Percentiles rank a stretch among this genome's conserved stretches.
phyloP scores from a whole-genome alignment of 2,329 filamentous ascomycete genomes.

The Fusarium marasasianum region DNA sequence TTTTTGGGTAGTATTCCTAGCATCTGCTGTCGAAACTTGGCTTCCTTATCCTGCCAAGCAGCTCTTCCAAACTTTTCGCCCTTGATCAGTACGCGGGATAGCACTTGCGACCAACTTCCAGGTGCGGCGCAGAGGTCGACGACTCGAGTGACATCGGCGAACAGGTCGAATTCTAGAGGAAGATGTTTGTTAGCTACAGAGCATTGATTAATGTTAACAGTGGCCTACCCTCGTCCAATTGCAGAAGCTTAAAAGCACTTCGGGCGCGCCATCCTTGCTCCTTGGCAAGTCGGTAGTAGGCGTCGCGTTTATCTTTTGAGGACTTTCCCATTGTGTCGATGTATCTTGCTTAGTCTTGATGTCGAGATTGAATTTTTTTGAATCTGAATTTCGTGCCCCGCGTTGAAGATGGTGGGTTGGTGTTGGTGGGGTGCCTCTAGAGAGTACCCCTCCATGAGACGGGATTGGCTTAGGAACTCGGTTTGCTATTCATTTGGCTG shows the following conservation, averaged over 20 bases:
- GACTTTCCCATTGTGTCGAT: slow-evolving; percentile 82
- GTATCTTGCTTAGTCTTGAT: slow-evolving; percentile 1
- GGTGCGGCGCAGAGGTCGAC: slow-evolving; percentile 96
- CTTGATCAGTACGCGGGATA: slow-evolving; percentile 92
- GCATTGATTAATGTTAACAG: neutral
- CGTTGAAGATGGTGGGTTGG: slow-evolving; percentile 18
- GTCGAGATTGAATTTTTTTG: slow-evolving; percentile 28
- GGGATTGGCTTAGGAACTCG: slow-evolving; percentile 2
- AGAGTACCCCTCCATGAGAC: slow-evolving; percentile 13
- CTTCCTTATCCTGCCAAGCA: slow-evolving; percentile 87
- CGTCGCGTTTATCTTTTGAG: slow-evolving; percentile 98
- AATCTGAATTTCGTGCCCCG: slow-evolving; percentile 43
- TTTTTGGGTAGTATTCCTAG: slow-evolving; percentile 59
- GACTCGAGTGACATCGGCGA: slow-evolving; percentile 87
- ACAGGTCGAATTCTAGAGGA: slow-evolving; percentile 97
- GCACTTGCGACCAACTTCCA: slow-evolving; percentile 96
- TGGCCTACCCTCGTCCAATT: slow-evolving; percentile 79
- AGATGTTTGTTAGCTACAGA: slow-evolving; percentile 14
- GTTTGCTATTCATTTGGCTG: neutral
- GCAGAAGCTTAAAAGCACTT: slow-evolving; percentile 95
- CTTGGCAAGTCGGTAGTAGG: slow-evolving; percentile 97
- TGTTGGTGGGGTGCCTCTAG: slow-evolving; percentile 24
- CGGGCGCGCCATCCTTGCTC: slow-evolving; percentile 98
- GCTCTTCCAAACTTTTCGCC: slow-evolving; percentile 88
- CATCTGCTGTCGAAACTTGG: slow-evolving; percentile 69